Percentiles rank a stretch among this genome's conserved stretches.
Evolutionary conservation across 768 basidiomycete species (phyloP).

Genomic region (Mrakia gelida): DNA sequence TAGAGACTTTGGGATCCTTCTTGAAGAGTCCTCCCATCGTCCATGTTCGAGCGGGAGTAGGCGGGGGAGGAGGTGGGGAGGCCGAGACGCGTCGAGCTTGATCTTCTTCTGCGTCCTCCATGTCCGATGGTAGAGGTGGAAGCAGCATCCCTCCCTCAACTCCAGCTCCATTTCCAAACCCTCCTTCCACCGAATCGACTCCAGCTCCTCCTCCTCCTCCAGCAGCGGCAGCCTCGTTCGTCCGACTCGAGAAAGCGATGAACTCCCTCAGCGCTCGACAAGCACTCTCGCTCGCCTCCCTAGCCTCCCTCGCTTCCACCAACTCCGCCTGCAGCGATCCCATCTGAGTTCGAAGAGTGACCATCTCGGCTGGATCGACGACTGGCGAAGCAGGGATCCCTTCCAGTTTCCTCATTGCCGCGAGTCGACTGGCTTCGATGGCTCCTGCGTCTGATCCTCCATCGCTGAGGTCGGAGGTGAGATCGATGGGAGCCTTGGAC

Average conservation of each 20-base stretch:
- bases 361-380: neutral
- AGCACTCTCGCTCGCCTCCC: slow-evolving; percentile 28
- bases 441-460: neutral
- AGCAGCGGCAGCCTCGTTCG: neutral
- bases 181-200: slow-evolving; percentile 3
- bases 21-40: slow-evolving; percentile 5
- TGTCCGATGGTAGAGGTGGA: slow-evolving; percentile 19
- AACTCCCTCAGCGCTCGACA: slow-evolving; percentile 31
- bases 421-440: neutral
- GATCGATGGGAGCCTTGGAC: neutral
- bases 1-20: slow-evolving; percentile 8
- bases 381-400: neutral
- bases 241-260: slow-evolving; percentile 15
- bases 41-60: neutral
- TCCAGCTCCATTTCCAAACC: neutral
- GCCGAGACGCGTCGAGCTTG: neutral
- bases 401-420: slow-evolving; percentile 8
- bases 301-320: neutral
- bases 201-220: neutral
- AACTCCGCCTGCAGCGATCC: neutral
- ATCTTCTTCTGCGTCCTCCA: slow-evolving; percentile 9
- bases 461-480: neutral
- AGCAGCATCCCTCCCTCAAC: slow-evolving; percentile 15
- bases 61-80: neutral
- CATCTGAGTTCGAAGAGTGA: neutral